Base-by-base conservation (phyloP, 208 protist genomes). In the Acanthamoeba lenticulata region DNA sequence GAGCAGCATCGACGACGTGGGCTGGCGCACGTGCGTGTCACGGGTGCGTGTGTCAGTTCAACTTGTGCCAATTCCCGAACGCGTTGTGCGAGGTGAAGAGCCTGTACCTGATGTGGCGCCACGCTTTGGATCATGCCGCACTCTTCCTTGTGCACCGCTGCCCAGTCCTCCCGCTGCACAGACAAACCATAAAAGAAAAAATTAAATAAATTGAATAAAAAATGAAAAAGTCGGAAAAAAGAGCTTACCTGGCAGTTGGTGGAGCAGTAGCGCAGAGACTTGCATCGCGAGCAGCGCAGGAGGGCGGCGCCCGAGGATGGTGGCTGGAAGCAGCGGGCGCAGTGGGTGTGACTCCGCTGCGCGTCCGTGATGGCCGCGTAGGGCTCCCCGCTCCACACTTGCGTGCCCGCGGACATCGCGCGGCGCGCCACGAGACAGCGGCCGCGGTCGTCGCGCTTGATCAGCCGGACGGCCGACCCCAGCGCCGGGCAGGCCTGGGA, bases 71-170 rank as follows among this genome's bases (percentile, higher is more conserved):
- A 21, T 60, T 27, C 52, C 52, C 11, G 52, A 38, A n/a, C 27
- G 67, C 67, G 29, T n/a, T 77, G 67, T 77, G 29, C 29, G 15
- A 40, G 13, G 17, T 5, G n/a, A 57, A 5, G 32, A 38, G 67
- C n/a, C 11, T 19, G 17, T 49, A 45, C 69, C 69, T 81, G 13
- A 29, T 47, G 69, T 27, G 69, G 69, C 45, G 69, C 69, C 69
- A 81, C 69, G 38, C 69, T 81, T 44, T 89, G 79, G 19, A 89
- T 36, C 42, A 89, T 89, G 32, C 49, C 38, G n/a, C 79, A 89
- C 49, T 89, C 79, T 9, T 62, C 49, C 32, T 62, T 52, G 79
- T 89, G 79, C 32, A 89, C 47, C 27, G 47, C 79, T 60, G 42
- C 29, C 79, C 79, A 89, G 45, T 89, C 79, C 49, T 89, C 60